Conservation (phyloP, 192 early-diverging fungal species). For the Chytriomyces sp. region DNA sequence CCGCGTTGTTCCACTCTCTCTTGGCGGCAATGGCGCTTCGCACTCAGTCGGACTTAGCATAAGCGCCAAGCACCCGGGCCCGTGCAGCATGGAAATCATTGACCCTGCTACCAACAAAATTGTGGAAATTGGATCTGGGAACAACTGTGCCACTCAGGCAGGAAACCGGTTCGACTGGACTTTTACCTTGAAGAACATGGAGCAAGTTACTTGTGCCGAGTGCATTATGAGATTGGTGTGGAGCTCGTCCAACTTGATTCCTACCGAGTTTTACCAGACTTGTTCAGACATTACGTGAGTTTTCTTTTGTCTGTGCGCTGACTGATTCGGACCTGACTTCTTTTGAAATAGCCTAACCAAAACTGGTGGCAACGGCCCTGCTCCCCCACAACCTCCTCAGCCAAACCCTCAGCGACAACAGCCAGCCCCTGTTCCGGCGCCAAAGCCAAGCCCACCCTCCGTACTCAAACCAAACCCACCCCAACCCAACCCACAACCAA, state of each 20-base stretch:
- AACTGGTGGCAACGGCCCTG: background rate
- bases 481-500: background rate
- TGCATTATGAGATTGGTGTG: slow-evolving; percentile 49
- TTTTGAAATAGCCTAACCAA: background rate
- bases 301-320: background rate
- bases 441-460: background rate
- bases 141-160: slow-evolving; percentile 37
- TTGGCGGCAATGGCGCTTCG: slow-evolving; percentile 7
- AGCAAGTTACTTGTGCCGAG: slow-evolving; percentile 44
- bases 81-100: slow-evolving; percentile 44
- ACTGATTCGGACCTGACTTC: background rate
- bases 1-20: background rate
- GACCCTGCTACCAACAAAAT: slow-evolving; percentile 31
- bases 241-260: slow-evolving; percentile 39
- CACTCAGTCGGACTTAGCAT: slow-evolving; percentile 36
- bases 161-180: slow-evolving; percentile 46
- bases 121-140: slow-evolving; percentile 12
- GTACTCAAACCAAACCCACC: background rate
- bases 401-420: background rate
- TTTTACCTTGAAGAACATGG: slow-evolving; percentile 42
- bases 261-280: slow-evolving; percentile 41
- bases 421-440: background rate
- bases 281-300: slow-evolving; percentile 3
- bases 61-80: slow-evolving; percentile 47
- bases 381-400: background rate